phyloP scores from a whole-genome alignment of 345 rosid species.

The Brassica carinata region DNA sequence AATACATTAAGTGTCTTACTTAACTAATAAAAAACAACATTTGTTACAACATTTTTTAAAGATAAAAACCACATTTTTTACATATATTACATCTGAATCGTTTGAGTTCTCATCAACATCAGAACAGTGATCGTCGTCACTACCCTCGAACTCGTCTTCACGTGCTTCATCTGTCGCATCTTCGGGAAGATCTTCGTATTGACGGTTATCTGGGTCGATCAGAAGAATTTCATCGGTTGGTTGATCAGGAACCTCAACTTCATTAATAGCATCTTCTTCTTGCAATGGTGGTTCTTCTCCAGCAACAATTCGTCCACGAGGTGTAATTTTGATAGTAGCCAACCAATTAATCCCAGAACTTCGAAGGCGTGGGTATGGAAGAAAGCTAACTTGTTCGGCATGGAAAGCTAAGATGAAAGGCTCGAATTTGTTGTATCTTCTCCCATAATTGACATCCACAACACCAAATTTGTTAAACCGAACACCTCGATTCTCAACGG shows the following conservation, averaged over 20 bases:
- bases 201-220: not conserved
- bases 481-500: not conserved
- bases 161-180: not conserved
- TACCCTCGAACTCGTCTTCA: not conserved
- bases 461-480: not conserved
- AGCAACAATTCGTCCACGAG: not conserved
- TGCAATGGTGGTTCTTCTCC: not conserved
- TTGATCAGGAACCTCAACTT: not conserved
- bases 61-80: no score
- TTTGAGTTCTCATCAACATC: not conserved
- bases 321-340: not conserved
- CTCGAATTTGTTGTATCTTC: not conserved
- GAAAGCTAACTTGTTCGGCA: not conserved
- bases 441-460: not conserved
- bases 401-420: not conserved
- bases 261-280: not conserved
- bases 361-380: not conserved
- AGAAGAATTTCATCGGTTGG: not conserved
- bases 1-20: no score
- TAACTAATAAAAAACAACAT: no score
- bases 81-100: no score
- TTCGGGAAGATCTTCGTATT: not conserved
- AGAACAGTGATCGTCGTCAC: not conserved
- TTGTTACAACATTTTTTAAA: no score
- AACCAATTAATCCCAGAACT: not conserved